These are phyloP conservation scores for Phytophthora pluvialis DNA, from an alignment of 352 stramenopile species.

Conservation along the genomic window DNA sequence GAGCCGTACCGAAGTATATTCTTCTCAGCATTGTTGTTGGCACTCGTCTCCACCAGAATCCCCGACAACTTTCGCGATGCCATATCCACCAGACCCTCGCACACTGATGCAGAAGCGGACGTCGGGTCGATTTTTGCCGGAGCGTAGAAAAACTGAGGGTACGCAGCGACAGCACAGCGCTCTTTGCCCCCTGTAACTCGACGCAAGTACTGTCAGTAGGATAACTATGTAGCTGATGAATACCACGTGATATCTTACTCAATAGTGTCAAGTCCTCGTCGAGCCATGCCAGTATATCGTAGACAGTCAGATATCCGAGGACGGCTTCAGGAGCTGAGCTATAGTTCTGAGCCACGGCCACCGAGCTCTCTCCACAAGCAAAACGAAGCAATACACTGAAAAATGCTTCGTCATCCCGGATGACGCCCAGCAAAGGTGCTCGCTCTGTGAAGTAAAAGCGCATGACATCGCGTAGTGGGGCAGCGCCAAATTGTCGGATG, in stretches of 20 bases:
- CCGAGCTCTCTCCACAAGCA: conserved; percentile 45
- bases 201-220: conserved; percentile 4
- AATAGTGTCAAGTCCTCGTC: conserved; percentile 61
- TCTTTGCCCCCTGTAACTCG: conserved; percentile 39
- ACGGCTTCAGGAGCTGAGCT: conserved; percentile 28
- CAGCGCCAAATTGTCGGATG: conserved; percentile 39
- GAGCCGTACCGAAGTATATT: conserved; percentile 30
- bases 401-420: conserved; percentile 55
- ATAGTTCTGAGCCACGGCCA: conserved; percentile 49
- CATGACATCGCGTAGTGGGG: conserved; percentile 43
- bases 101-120: conserved; percentile 28
- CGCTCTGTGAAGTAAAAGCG: conserved; percentile 34
- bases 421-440: conserved; percentile 36
- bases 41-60: conserved; percentile 31
- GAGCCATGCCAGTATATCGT: conserved; percentile 62
- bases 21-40: background rate
- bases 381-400: conserved; percentile 67
- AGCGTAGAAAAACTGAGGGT: conserved; percentile 56
- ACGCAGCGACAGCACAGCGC: conserved; percentile 42
- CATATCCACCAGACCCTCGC: conserved; percentile 50
- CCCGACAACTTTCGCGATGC: conserved; percentile 33
- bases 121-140: conserved; percentile 36
- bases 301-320: conserved; percentile 47
- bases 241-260: conserved; percentile 38
- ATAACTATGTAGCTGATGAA: background rate